Conservation (phyloP, 2,329 filamentous ascomycete species). For the Cyphellophora europaea region DNA sequence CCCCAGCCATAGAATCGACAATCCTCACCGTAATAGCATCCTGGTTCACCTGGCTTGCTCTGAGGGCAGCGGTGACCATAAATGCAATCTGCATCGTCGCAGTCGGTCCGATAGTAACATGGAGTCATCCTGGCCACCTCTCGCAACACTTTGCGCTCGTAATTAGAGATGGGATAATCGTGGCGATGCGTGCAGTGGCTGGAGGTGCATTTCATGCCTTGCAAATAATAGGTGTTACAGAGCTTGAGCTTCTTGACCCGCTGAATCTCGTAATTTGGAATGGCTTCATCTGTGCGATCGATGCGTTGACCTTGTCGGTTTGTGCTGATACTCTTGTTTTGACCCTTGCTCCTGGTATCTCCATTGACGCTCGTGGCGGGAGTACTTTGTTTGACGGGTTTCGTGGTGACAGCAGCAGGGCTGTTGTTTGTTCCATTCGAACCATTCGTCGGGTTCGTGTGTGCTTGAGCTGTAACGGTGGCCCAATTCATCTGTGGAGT, state of each 20-base stretch:
- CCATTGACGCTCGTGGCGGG: constrained; percentile 12
- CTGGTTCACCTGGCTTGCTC: constrained; percentile 40
- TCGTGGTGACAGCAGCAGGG: constrained; percentile 29
- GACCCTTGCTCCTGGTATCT: no score
- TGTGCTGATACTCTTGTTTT: constrained; percentile 36
- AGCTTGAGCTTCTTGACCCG: constrained; percentile 54
- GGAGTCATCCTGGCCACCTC: constrained; percentile 55
- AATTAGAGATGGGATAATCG: constrained; percentile 41
- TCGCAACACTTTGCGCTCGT: constrained; percentile 44
- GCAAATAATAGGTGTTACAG: constrained; percentile 53
- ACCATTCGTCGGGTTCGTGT: constrained; percentile 5
- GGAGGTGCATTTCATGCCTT: constrained; percentile 46
- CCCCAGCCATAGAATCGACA: constrained; percentile 50
- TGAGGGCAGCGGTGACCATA: constrained; percentile 56
- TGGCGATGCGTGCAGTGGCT: constrained; percentile 48
- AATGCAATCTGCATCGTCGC: constrained; percentile 51
- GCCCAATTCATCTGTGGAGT: constrained; percentile 24
- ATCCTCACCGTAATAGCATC: constrained; percentile 47
- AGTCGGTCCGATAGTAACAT: constrained; percentile 48
- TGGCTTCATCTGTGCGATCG: constrained; percentile 42
- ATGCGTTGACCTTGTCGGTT: constrained; percentile 53
- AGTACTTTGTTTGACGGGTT: constrained; percentile 16
- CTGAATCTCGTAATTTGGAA: constrained; percentile 45
- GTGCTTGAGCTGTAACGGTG: constrained; percentile 22
- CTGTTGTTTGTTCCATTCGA: constrained; percentile 21